Evolutionary conservation across 768 basidiomycete genomes (phyloP), one percentile per base, ranked within the genome.

Genomic region (Leccinum imitatum): DNA sequence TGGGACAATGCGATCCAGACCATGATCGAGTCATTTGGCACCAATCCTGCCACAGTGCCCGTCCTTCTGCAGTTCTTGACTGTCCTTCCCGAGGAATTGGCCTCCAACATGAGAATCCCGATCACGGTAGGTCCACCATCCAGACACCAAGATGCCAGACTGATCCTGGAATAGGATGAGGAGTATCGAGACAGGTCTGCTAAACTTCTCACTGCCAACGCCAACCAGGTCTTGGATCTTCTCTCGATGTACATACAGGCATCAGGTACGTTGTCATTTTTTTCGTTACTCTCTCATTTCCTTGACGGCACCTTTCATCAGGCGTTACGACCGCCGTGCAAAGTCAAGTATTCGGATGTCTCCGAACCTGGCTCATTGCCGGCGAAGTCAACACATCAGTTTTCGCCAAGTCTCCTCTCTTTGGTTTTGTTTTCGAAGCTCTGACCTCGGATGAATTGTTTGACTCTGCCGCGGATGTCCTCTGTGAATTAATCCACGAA

Each of bases 401-500:
- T 37, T 79, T 99, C 37, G 84, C 87, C 3, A 80, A 86, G 56
- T 89, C 89, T 0, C 90, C 94, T 2, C 79, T 98, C 30, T 91
- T 98, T 69, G 76, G 81, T 19, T 90, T 84, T 70, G 80, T 89
- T 23, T 98, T 98, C 70, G 86, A 90, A 54, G 93, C 95, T 4
- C 81, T 98, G 31, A 80, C 80, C 4, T 88, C 87, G 3, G 91
- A 95, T 17, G 84, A 86, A 48, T 81, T 98, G n/a, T 98, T 98
- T 71, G 97, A 99, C 67, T 74, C 88, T 7, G 95, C 94, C 2
- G 93, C 95, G 41, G 91, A 97, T 60, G 88, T 92, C 37, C 81
- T 98, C 59, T 95, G 93, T 73, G 94, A 97, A 71, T 77, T 98
- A 67, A 93, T 98, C 56, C 97, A 98, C 74, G 97, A 99, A 73